These are phyloP conservation scores for Gaertneriomyces sp. DNA, from an alignment of 192 early-diverging fungal species.

Conservation along the genomic window DNA sequence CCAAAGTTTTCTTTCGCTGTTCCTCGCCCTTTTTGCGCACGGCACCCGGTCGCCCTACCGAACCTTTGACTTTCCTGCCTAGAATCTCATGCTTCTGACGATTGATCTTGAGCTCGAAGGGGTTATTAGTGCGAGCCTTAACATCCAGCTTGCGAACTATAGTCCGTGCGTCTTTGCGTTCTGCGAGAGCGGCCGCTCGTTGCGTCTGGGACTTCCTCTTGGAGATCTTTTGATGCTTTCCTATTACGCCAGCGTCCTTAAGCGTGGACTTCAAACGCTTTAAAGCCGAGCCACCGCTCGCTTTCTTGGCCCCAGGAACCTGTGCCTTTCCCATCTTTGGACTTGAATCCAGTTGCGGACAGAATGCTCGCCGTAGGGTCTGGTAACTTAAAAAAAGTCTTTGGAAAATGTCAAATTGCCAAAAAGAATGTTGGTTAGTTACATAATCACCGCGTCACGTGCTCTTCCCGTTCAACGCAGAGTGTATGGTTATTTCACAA, in stretches of 20 bases:
- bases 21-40: slow-evolving; percentile 81
- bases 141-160: slow-evolving; percentile 20
- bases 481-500: too few species aligned
- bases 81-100: slow-evolving; percentile 79
- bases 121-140: slow-evolving; percentile 61
- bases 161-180: slow-evolving; percentile 29
- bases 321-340: slow-evolving; percentile 1
- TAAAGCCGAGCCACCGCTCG: slow-evolving; percentile 61
- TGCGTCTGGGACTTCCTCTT: slow-evolving; percentile 57
- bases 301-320: not conserved
- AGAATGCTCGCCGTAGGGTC: too few species aligned
- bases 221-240: slow-evolving; percentile 59
- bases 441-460: too few species aligned
- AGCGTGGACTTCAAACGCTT: slow-evolving; percentile 77
- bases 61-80: slow-evolving; percentile 76
- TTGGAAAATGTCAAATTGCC: too few species aligned
- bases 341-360: not conserved
- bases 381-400: too few species aligned
- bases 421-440: too few species aligned
- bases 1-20: slow-evolving; percentile 79
- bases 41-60: slow-evolving; percentile 72
- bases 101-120: slow-evolving; percentile 85
- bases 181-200: slow-evolving; percentile 39
- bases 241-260: slow-evolving; percentile 75
- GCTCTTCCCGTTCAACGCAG: too few species aligned